Conservation (phyloP, 768 basidiomycete species). For the Lentinus tigrinus region DNA sequence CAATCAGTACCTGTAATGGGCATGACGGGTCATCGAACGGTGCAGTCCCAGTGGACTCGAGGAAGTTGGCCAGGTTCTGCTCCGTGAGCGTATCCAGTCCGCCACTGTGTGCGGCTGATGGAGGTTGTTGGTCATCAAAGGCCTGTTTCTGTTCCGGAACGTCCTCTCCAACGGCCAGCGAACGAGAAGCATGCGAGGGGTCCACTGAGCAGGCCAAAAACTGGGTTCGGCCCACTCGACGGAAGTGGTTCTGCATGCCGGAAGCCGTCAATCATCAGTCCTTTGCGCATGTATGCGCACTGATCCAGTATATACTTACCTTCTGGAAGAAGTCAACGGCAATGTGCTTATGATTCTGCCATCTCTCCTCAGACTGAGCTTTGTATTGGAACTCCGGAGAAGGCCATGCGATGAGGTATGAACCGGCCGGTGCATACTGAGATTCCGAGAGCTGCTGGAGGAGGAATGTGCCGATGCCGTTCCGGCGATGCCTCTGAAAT, state of each 20-base stretch:
- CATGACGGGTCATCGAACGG: background rate
- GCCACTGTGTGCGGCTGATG: background rate
- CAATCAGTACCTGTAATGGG: constrained; percentile 14
- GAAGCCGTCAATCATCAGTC: background rate
- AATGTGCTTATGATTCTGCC: background rate
- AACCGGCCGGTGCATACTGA: background rate
- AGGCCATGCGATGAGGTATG: constrained; percentile 16
- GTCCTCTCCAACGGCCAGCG: constrained; percentile 8
- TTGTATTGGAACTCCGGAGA: background rate
- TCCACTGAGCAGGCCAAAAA: constrained; percentile 16
- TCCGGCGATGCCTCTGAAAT: background rate
- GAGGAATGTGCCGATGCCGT: constrained; percentile 12
- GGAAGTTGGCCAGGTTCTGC: background rate
- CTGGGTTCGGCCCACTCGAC: constrained; percentile 19
- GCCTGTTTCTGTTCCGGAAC: background rate
- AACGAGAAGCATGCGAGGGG: constrained; percentile 16
- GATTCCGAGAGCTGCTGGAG: constrained; percentile 10
- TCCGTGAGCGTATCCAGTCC: background rate
- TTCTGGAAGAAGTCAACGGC: constrained; percentile 17
- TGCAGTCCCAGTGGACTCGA: background rate
- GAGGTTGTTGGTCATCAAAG: background rate
- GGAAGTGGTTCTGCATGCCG: constrained; percentile 16
- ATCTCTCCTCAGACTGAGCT: background rate
- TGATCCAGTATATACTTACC: background rate
- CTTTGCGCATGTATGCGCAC: background rate